Base-by-base conservation (phyloP, 1,284 basidiomycete species). In the Volvariella volvacea region DNA sequence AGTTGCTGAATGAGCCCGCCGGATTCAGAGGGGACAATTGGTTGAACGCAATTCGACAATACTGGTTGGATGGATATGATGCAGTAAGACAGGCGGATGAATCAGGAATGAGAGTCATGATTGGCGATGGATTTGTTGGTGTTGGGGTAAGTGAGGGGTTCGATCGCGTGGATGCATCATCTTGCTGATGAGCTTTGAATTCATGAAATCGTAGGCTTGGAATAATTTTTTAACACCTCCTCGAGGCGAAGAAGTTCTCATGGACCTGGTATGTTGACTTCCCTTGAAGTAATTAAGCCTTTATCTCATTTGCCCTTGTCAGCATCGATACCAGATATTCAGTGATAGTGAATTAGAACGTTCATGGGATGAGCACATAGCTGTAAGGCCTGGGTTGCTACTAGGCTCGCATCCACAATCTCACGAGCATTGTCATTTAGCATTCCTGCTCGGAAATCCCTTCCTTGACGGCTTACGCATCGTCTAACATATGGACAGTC, bases 261-360 rank as follows among this genome's bases (percentile, higher is more conserved):
- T 84, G 76, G 80, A 84, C 57, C 73, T 68, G 56, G 79, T 80
- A 49, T 36, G 67, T 55, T 30, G 33, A 21, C 42, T 41, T 37
- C 30, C 31, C 19, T 14, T n/a, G 44, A 31, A 42, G 12, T 21
- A 19, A 15, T 37, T 28, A 28, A 41, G 39, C 37, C 36, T 40
- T 21, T 37, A 30, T 15, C 43, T 47, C 16, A 45, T 44, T 22
- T 22, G 25, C 33, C 9, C 41, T 34, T 33, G 16, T 12, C 48
- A 83, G 73, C 88, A 92, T 63, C 74, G 83, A 63, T 90, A 92
- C 58, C 87, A 89, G 58, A 78, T 89, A 43, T 90, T 91, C 64
- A 80, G 76, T 52, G 66, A 77, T 53, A 58, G 58, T 8, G 76
- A 83, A 56, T 66, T 86, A 8, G 57, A 65, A 21, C 71, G 78